Conservation (phyloP, 2,329 filamentous ascomycete genomes). For the Zasmidium citrigriseum region DNA sequence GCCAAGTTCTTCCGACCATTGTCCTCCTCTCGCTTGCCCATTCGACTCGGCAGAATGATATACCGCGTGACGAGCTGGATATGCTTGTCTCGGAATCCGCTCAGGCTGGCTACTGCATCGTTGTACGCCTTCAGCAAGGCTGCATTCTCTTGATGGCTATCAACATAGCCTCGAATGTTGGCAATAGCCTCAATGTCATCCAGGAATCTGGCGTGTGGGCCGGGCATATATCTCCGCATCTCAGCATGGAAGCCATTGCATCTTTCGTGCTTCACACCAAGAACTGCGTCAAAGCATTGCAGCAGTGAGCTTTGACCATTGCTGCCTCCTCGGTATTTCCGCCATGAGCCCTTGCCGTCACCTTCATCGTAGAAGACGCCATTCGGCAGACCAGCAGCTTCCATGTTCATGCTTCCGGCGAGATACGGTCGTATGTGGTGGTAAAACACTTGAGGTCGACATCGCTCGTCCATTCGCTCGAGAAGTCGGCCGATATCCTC, state of each 20-base stretch:
- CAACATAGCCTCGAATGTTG: conserved; percentile 49
- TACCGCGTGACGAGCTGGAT: conserved; percentile 56
- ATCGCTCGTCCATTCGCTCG: conserved; percentile 54
- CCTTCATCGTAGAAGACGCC: conserved; percentile 57
- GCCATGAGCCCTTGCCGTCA: conserved; percentile 50
- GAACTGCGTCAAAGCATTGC: conserved; percentile 55
- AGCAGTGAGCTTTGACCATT: conserved; percentile 58
- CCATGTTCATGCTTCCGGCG: conserved; percentile 58
- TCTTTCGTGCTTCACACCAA: conserved; percentile 50
- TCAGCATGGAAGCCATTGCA: conserved; percentile 35
- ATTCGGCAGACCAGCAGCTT: conserved; percentile 49
- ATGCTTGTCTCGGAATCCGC: conserved; percentile 52
- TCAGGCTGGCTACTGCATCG: conserved; percentile 46
- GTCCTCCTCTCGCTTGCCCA: conserved; percentile 25
- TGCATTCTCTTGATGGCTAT: conserved; percentile 35
- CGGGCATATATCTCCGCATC: conserved; percentile 59
- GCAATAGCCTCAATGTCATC: conserved; percentile 46
- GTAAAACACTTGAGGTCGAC: conserved; percentile 52
- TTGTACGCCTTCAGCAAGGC: conserved; percentile 49
- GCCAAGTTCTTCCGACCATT: conserved; percentile 44
- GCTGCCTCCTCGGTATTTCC: conserved; percentile 55
- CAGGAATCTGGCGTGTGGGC: conserved; percentile 53
- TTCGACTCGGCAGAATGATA: conserved; percentile 48
- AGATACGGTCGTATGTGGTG: conserved; percentile 54
- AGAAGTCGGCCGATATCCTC: conserved; percentile 45